Evolutionary conservation across 371 early-diverging fungal species (phyloP).

Genomic region (Dipsacomyces acuminosporus): DNA sequence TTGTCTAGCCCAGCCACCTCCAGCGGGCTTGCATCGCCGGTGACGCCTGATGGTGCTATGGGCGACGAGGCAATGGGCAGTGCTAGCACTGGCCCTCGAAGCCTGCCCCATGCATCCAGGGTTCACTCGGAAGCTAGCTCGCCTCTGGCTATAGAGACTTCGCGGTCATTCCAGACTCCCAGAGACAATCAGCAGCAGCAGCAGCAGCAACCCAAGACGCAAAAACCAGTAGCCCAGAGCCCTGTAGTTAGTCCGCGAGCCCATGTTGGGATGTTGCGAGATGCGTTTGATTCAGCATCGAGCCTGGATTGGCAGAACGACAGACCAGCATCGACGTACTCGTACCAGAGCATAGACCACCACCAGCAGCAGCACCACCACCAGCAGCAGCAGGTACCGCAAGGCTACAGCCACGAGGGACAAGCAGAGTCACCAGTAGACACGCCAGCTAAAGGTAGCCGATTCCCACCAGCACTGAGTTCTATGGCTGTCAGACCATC

Average conservation of each 20-base stretch:
- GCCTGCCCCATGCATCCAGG: constrained; percentile 7
- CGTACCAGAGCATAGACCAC: constrained; percentile 27
- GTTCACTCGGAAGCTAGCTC: neutral
- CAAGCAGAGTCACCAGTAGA: constrained; percentile 41
- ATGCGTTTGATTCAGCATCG: constrained; percentile 37
- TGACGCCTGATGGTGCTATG: constrained; percentile 34
- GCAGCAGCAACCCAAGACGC: constrained; percentile 13
- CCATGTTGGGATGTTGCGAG: constrained; percentile 25
- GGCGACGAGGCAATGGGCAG: constrained; percentile 19
- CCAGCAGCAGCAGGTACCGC: neutral
- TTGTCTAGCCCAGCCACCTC: constrained; percentile 6
- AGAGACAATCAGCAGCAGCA: constrained; percentile 11
- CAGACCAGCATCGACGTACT: constrained; percentile 30
- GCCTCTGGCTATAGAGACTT: constrained; percentile 3
- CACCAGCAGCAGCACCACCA: neutral
- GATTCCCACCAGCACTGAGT: constrained; percentile 36
- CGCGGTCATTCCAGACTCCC: constrained; percentile 19
- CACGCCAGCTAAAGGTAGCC: constrained; percentile 13
- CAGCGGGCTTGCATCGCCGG: constrained; percentile 38
- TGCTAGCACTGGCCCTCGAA: neutral
- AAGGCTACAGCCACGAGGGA: constrained; percentile 11
- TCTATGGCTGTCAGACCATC: constrained; percentile 38
- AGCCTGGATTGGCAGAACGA: constrained; percentile 37
- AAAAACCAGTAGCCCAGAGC: constrained; percentile 12
- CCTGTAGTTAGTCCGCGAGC: constrained; percentile 17